Evolutionary conservation across 805 yeast species (phyloP).

Genomic region (Candida fluviatilis): DNA sequence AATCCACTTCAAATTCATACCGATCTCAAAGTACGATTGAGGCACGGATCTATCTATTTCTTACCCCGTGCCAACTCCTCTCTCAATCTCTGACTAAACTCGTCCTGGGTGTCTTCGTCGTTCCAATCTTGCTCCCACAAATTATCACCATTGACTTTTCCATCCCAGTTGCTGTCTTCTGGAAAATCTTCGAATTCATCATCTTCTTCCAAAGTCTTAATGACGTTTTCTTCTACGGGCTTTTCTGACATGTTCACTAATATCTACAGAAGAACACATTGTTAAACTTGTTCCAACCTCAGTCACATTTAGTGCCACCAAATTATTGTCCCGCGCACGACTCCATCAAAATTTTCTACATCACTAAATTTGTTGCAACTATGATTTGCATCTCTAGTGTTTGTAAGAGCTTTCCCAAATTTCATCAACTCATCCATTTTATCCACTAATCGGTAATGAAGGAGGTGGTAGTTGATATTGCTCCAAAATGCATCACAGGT

Average conservation of each 20-base stretch:
- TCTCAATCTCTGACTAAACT: conserved; percentile 73
- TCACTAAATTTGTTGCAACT: too few relatives aligned
- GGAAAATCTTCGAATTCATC: conserved; percentile 98
- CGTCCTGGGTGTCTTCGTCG: conserved; percentile 89
- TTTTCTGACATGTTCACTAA: not conserved
- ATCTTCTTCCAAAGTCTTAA: conserved; percentile 86
- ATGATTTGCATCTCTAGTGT: too few relatives aligned
- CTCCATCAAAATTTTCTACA: conserved; percentile 1
- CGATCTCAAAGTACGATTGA: too few relatives aligned
- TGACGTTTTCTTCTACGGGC: conserved; percentile 29
- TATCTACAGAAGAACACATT: too few relatives aligned
- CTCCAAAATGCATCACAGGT: conserved; percentile 88
- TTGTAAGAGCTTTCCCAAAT: not conserved
- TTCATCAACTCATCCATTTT: not conserved
- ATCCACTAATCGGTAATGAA: conserved; percentile 22
- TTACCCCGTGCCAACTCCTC: conserved; percentile 27
- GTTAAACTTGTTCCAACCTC: too few relatives aligned
- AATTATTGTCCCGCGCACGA: not conserved
- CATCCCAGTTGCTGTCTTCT: conserved; percentile 74
- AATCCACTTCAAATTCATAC: too few relatives aligned
- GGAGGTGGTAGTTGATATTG: conserved; percentile 63
- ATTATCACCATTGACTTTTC: conserved; percentile 48
- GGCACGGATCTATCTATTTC: conserved; percentile 1
- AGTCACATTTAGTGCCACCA: too few relatives aligned
- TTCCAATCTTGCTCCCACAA: conserved; percentile 99